Base-by-base conservation (phyloP, 441 rosid species). In the Erodium trifolium region DNA sequence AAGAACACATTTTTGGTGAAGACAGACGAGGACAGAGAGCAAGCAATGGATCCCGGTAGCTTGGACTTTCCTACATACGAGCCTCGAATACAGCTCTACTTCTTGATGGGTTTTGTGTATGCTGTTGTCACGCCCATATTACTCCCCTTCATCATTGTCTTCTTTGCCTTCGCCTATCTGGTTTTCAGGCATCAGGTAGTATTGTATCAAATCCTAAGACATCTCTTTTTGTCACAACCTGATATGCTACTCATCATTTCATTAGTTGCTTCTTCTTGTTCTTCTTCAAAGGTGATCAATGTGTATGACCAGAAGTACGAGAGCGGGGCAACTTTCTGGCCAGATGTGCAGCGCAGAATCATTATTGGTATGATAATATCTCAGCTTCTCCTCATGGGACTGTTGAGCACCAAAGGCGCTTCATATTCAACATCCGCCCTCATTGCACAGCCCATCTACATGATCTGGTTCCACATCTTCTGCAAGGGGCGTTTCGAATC, bases 161-260 rank as follows among this genome's bases (percentile, higher is more conserved):
- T 90, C 86, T 92, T 95, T 0, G 89, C 66, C 41, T 85, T 92
- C 10, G 94, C 98, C 51, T 95, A 81, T 67, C 47, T 88, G 0
- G 98, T 92, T 49, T 92, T 82, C 72, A 97, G 97, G 19, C 97
- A 95, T 75, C 98, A 94, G 98, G 97, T 92, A 84, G 77, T 55
- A 86, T 92, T 67, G 12, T 8, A 8, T 41, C 45, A 41, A 41
- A 41, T 9, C 45, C 0, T 41, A 41, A 41, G 45, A 41, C 45
- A 6, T 41, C 12, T 41, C 11, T 41, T 37, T 37, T 37, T 37
- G 41, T 37, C 41, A 37, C 41, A 37, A 7, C 41, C 8, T 31
- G 41, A 37, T 5, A 5, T 37, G 41, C 1, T 37, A 5, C 41
- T 37, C 41, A 31, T 31, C 41, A 41, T 41, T 41, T 41, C 45